Percentiles rank a stretch among this genome's conserved stretches.
phyloP scores from a whole-genome alignment of 2,329 filamentous ascomycete genomes.

The Aspergillus sp. region DNA sequence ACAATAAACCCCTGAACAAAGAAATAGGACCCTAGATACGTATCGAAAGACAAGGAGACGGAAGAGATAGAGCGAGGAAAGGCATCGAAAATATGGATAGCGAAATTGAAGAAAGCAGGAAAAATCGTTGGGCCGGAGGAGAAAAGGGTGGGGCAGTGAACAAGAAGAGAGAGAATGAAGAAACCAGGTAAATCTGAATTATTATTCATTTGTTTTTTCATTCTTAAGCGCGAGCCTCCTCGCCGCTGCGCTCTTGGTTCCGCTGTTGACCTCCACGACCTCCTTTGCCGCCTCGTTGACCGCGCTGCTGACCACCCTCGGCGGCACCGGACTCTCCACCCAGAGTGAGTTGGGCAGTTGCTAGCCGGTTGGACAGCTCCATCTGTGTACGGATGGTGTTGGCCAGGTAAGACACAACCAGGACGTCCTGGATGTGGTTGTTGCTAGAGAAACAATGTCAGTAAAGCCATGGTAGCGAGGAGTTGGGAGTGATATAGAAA shows the following conservation, averaged over 20 bases:
- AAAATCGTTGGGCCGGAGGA: slow-evolving; percentile 9
- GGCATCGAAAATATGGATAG: slow-evolving; percentile 9
- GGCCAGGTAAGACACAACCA: slow-evolving; percentile 96
- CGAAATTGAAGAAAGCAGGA: slow-evolving; percentile 1
- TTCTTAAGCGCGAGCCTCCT: slow-evolving; percentile 40
- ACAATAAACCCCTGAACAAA: slow-evolving; percentile 7
- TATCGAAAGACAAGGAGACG: slow-evolving; percentile 13
- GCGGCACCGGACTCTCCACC: slow-evolving; percentile 45
- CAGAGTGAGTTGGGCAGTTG: slow-evolving; percentile 69
- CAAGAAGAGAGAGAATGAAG: slow-evolving; percentile 24
- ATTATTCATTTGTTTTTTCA: slow-evolving; percentile 14
- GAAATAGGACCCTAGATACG: slow-evolving; percentile 14
- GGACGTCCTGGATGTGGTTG: slow-evolving; percentile 98
- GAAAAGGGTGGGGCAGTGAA: slow-evolving; percentile 13
- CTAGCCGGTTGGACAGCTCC: slow-evolving; percentile 92
- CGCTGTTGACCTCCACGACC: slow-evolving; percentile 40
- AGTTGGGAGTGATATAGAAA: slow-evolving; percentile 2
- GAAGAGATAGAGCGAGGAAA: slow-evolving; percentile 7
- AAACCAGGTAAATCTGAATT: slow-evolving; percentile 21
- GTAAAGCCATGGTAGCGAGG: slow-evolving; percentile 16
- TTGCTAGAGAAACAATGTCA: slow-evolving; percentile 60
- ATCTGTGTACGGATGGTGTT: slow-evolving; percentile 99
- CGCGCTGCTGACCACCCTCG: slow-evolving; percentile 37
- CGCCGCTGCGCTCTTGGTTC: slow-evolving; percentile 36
- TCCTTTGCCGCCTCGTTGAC: slow-evolving; percentile 45